phyloP scores from a whole-genome alignment of 2,329 filamentous ascomycete genomes.

The Colletotrichum higginsianum region DNA sequence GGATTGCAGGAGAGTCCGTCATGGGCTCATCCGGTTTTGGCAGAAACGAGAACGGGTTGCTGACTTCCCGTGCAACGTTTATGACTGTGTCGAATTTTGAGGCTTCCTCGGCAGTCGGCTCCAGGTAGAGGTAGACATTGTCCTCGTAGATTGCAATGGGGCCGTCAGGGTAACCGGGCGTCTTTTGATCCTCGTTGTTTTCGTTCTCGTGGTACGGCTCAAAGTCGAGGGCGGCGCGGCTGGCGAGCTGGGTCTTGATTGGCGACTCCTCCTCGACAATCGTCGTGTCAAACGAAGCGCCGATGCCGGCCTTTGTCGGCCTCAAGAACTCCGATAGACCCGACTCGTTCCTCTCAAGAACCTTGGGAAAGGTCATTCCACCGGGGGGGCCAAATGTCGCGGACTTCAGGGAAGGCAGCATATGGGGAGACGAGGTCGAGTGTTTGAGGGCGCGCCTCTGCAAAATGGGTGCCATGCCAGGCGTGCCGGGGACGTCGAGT shows the following conservation, averaged over 20 bases:
- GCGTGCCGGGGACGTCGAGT: constrained; percentile 70
- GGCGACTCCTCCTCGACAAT: constrained; percentile 71
- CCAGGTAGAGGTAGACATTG: constrained; percentile 83
- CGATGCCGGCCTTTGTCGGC: constrained; percentile 62
- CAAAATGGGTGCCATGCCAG: constrained; percentile 70
- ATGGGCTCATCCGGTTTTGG: constrained; percentile 49
- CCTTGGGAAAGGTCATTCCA: constrained; percentile 75
- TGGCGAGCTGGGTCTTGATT: constrained; percentile 74
- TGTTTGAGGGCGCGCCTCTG: constrained; percentile 76
- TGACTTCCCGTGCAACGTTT: constrained; percentile 87
- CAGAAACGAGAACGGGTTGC: constrained; percentile 76
- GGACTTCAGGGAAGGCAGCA: constrained; percentile 72
- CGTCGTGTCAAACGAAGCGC: constrained; percentile 56
- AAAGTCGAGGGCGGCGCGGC: constrained; percentile 69
- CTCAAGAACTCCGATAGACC: constrained; percentile 72
- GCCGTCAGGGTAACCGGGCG: constrained; percentile 85
- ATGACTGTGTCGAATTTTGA: constrained; percentile 85
- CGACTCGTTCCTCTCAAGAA: constrained; percentile 72
- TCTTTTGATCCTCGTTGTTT: constrained; percentile 84
- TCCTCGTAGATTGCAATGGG: constrained; percentile 87
- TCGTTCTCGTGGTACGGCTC: constrained; percentile 77
- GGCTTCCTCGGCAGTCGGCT: constrained; percentile 84
- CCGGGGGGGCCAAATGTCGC: constrained; percentile 73
- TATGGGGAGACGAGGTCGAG: constrained; percentile 77
- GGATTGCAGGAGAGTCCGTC: constrained; percentile 51